Evolutionary conservation across 495 filamentous ascomycete species (phyloP).

Genomic region (Immersiella caudata): DNA sequence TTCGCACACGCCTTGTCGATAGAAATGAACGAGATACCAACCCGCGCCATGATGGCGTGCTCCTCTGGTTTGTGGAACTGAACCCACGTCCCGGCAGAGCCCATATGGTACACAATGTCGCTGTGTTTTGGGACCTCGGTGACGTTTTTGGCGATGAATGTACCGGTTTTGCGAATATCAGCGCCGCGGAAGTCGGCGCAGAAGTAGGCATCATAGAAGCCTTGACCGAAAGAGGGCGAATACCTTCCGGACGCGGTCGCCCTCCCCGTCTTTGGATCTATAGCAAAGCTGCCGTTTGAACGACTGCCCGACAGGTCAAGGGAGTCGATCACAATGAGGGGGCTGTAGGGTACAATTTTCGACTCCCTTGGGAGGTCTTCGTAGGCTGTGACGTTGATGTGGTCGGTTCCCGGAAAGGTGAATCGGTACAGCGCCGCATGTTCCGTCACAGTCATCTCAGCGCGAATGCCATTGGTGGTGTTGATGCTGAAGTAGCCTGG

Average conservation of each 20-base stretch:
- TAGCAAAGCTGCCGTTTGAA: conserved; percentile 57
- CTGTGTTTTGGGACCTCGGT: conserved; percentile 49
- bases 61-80: conserved; percentile 53
- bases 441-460: conserved; percentile 71
- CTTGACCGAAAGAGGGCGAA: conserved; percentile 68
- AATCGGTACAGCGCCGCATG: conserved; percentile 72
- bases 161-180: conserved; percentile 58
- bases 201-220: conserved; percentile 61
- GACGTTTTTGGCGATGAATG: conserved; percentile 49
- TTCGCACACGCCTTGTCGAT: conserved; percentile 64
- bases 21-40: conserved; percentile 69
- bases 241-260: conserved; percentile 67
- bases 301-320: conserved; percentile 64
- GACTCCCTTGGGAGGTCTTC: background rate
- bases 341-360: conserved; percentile 49
- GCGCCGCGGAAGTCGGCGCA: conserved; percentile 73
- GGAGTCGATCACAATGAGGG: conserved; percentile 65
- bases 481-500: conserved; percentile 72
- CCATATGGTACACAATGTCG: conserved; percentile 48
- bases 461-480: conserved; percentile 62
- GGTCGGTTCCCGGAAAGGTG: conserved; percentile 51
- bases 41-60: conserved; percentile 57
- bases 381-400: conserved; percentile 16
- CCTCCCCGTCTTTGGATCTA: conserved; percentile 56
- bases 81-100: conserved; percentile 65